These are phyloP conservation scores for Cucurbita pepo DNA, from an alignment of 306 rosid species.

Conservation along the genomic window DNA sequence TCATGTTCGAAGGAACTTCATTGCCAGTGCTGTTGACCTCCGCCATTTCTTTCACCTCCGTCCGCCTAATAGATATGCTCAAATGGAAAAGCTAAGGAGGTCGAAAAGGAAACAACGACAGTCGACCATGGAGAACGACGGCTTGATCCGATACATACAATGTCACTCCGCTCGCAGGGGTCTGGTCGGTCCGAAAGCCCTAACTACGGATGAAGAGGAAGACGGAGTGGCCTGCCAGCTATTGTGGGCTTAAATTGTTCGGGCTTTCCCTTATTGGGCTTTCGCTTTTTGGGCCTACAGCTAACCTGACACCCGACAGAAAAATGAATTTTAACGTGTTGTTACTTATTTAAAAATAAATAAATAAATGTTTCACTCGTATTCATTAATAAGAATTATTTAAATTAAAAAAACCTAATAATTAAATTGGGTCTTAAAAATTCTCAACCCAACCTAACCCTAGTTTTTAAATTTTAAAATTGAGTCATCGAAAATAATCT, in stretches of 20 bases:
- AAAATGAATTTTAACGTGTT: too few relatives aligned
- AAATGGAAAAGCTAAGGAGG: not conserved
- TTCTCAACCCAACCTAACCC: too few relatives aligned
- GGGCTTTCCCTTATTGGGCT: not conserved
- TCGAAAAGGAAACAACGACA: not conserved
- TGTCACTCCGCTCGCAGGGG: not conserved
- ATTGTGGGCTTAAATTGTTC: not conserved
- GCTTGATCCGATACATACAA: not conserved
- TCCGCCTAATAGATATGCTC: not conserved
- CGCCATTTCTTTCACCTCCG: constrained; percentile 23
- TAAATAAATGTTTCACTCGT: too few relatives aligned
- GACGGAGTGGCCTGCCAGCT: not conserved
- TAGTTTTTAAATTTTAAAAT: too few relatives aligned
- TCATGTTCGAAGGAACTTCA: constrained; percentile 46
- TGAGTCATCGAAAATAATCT: too few relatives aligned
- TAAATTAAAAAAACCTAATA: too few relatives aligned
- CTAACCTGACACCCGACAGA: too few relatives aligned
- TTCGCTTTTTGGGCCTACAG: not conserved
- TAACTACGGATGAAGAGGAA: not conserved
- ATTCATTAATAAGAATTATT: too few relatives aligned
- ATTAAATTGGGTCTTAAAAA: too few relatives aligned
- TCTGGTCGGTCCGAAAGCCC: constrained; percentile 3
- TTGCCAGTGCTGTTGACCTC: constrained; percentile 31
- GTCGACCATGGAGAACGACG: not conserved
- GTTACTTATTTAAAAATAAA: too few relatives aligned